Evolutionary conservation across 768 basidiomycete species (phyloP).

Genomic region (Tricholoma matsutake): DNA sequence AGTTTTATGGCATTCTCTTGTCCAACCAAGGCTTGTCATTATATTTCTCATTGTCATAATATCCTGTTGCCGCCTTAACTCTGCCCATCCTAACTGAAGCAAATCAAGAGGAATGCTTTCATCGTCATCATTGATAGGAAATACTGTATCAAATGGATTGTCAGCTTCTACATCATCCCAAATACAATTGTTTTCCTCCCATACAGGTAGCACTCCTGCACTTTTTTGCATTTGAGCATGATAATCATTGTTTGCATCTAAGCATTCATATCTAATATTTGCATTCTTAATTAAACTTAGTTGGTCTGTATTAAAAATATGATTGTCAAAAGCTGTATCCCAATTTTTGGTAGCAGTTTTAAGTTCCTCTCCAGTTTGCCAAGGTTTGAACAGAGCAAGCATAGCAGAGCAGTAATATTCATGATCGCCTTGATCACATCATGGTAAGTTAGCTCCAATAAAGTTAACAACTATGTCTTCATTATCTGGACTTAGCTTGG

Average conservation of each 20-base stretch:
- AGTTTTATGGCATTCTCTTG: background rate
- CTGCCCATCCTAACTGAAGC: background rate
- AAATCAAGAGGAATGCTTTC: background rate
- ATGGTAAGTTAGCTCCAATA: too few species aligned
- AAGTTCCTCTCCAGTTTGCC: too few species aligned
- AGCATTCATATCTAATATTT: too few species aligned
- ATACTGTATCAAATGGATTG: background rate
- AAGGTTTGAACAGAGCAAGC: too few species aligned
- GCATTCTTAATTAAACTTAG: constrained; percentile 20
- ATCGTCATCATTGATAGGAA: background rate
- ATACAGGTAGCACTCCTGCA: background rate
- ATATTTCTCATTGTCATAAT: background rate
- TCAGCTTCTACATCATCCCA: background rate
- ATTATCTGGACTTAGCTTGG: too few species aligned
- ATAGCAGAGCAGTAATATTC: too few species aligned
- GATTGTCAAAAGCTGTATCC: constrained; percentile 16
- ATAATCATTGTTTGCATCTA: constrained; percentile 28
- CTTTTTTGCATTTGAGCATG: constrained; percentile 6
- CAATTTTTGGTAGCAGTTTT: constrained; percentile 17
- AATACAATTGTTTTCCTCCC: too few species aligned
- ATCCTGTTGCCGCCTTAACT: background rate
- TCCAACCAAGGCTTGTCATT: too few species aligned
- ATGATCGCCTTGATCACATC: too few species aligned
- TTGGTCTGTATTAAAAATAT: constrained; percentile 16
- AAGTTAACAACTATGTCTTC: too few species aligned